Evolutionary conservation across 2,329 filamentous ascomycete species (phyloP), one percentile per base, ranked within the genome.

Genomic region (Penicillium sclerotigenum): DNA sequence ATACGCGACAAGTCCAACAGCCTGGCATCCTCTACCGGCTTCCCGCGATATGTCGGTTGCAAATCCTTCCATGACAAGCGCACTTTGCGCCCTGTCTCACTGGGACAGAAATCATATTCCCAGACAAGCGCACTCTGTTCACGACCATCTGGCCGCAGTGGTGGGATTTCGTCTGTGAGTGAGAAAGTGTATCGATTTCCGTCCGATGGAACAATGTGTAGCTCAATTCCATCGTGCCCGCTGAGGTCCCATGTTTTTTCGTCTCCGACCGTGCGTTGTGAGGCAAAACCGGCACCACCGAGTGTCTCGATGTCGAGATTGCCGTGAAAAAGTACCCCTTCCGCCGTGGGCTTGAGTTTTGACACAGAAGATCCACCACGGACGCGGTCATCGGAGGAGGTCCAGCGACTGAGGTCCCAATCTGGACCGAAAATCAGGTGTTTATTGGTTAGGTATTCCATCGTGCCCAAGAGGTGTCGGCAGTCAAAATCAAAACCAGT

Each of bases 201-300:
- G 67, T 90, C 87, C 7, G 68, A 71, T 6, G 63, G 58, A 9
- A 68, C 67, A 14, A 89, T 68, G 37, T 77, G 68, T 5, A 91
- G 62, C 60, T 80, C 71, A 24, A 91, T 73, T 3, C 88, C 88
- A 43, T 84, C 80, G 63, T 86, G 88, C 11, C 64, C 67, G 1
- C 81, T 81, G 8, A 94, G 73, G 65, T 94, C 82, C 81, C 87
- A 88, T 24, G 75, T 74, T 14, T 79, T 73, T 37, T 81, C 75
- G 8, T 85, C 83, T 37, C 73, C 73, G 4, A 79, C 80, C 5
- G 87, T 91, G 45, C 87, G 83, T 70, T 93, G 90, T 5, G 87
- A 90, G 10, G 90, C 90, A 68, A 95, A 94, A 5, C 90, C 90
- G 0, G 90, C 90, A 29, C 89, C 89, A 26, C 89, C 89, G 0